Conservation (phyloP, 768 basidiomycete species). For the Leccinum aurantiacum region DNA sequence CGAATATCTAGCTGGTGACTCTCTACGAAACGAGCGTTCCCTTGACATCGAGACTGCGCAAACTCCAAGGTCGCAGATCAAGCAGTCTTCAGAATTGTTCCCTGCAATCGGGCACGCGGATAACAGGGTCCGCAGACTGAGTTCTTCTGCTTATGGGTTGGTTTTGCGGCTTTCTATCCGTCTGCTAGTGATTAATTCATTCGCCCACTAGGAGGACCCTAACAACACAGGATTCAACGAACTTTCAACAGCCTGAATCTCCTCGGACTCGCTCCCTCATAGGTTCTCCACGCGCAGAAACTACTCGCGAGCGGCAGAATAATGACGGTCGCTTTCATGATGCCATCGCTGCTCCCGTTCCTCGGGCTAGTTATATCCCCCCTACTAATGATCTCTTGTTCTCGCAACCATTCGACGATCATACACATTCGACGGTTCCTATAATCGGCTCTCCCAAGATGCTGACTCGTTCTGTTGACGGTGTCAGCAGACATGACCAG, state of each 20-base stretch:
- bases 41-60: neutral
- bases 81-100: neutral
- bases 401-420: constrained; percentile 9
- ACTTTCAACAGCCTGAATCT: neutral
- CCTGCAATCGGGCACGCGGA: neutral
- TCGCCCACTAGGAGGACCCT: neutral
- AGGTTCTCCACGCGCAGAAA: constrained; percentile 7
- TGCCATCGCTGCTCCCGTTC: neutral
- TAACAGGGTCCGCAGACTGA: constrained; percentile 5
- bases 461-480: neutral
- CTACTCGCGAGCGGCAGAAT: neutral
- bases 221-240: neutral
- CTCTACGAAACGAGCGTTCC: neutral
- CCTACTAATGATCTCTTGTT: constrained; percentile 18
- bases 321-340: neutral
- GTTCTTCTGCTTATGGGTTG: constrained; percentile 7
- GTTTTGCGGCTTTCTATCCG: neutral
- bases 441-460: neutral
- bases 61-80: neutral
- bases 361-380: constrained; percentile 13
- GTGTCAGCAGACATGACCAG: neutral
- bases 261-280: constrained; percentile 1
- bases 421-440: neutral
- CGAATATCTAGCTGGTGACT: neutral
- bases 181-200: constrained; percentile 2